These are phyloP conservation scores for Pythium phragmiticola DNA, from an alignment of 352 stramenopile species.

Conservation along the genomic window DNA sequence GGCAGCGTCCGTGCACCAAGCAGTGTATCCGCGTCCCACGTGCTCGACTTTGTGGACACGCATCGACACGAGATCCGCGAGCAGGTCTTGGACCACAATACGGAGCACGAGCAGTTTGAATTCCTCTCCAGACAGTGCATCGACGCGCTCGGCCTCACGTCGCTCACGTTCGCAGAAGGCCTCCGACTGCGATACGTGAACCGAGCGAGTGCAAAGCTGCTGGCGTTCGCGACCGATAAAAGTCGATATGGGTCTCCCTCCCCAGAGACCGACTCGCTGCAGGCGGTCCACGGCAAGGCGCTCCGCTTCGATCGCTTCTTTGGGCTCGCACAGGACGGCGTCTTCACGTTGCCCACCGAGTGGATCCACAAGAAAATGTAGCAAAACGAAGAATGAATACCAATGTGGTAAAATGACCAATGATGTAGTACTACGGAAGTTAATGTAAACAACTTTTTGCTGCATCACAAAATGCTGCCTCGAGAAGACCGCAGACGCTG, in stretches of 20 bases:
- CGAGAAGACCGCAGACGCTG: constrained; percentile 1
- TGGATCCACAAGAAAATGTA: constrained; percentile 5
- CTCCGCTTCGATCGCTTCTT: constrained; percentile 25
- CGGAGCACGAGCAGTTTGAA: constrained; percentile 30
- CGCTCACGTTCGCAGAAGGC: constrained; percentile 35
- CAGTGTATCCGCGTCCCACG: constrained; percentile 9
- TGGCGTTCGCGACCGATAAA: constrained; percentile 34
- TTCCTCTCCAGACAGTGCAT: constrained; percentile 35
- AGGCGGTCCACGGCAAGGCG: background rate
- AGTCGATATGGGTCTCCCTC: constrained; percentile 1
- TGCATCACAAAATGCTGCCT: constrained; percentile 23
- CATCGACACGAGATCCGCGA: constrained; percentile 16
- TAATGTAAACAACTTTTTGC: constrained; percentile 32
- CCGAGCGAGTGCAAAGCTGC: constrained; percentile 19
- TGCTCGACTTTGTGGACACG: constrained; percentile 27
- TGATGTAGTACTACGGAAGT: constrained; percentile 28
- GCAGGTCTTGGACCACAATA: constrained; percentile 1
- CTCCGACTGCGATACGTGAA: constrained; percentile 32
- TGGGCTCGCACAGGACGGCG: constrained; percentile 24
- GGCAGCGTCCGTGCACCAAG: constrained; percentile 39
- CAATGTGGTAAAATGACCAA: constrained; percentile 23
- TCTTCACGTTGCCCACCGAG: constrained; percentile 20
- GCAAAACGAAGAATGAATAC: background rate
- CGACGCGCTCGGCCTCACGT: constrained; percentile 32
- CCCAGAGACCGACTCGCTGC: background rate